Evolutionary conservation across 441 rosid genomes (phyloP).

Genomic region (Croton laevigatus): DNA sequence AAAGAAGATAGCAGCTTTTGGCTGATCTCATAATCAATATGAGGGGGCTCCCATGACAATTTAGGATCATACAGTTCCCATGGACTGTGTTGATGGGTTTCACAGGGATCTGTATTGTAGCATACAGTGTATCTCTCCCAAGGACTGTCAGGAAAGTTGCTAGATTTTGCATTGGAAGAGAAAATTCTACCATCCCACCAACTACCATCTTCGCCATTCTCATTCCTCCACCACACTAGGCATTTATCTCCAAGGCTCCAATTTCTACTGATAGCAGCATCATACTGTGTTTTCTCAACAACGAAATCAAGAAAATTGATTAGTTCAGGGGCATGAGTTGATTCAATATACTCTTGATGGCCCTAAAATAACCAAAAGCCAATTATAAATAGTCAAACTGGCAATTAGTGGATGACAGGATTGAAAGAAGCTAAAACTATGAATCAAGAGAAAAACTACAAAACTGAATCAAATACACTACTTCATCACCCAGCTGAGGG

Average conservation of each 20-base stretch:
- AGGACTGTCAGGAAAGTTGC: slow-evolving; percentile 83
- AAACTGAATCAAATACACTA: slow-evolving; percentile 81
- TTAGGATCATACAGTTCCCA: slow-evolving; percentile 94
- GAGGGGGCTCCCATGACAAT: slow-evolving; percentile 68
- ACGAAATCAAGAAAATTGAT: slow-evolving; percentile 83
- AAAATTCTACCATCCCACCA: slow-evolving; percentile 95
- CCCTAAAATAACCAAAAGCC: slow-evolving; percentile 54
- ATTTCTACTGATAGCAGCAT: slow-evolving; percentile 67
- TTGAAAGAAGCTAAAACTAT: slow-evolving; percentile 11
- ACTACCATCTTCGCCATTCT: slow-evolving; percentile 76
- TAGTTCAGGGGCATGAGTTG: slow-evolving; percentile 56
- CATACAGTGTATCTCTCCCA: slow-evolving; percentile 85
- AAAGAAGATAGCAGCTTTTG: slow-evolving; percentile 51
- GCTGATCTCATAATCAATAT: slow-evolving; percentile 51
- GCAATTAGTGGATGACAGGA: slow-evolving; percentile 3
- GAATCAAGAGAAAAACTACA: slow-evolving; percentile 10
- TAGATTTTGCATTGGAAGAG: slow-evolving; percentile 61
- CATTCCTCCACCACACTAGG: slow-evolving; percentile 95
- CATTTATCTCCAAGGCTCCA: slow-evolving; percentile 86
- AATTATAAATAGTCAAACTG: slow-evolving; percentile 21
- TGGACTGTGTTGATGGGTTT: slow-evolving; percentile 77
- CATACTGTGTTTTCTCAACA: slow-evolving; percentile 87
- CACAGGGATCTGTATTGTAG: slow-evolving; percentile 64
- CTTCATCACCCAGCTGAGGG: slow-evolving; percentile 89
- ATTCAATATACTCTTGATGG: slow-evolving; percentile 66